Evolutionary conservation across 306 rosid genomes (phyloP), one percentile per base, ranked within the genome.

Genomic region (Inga oerstediana): DNA sequence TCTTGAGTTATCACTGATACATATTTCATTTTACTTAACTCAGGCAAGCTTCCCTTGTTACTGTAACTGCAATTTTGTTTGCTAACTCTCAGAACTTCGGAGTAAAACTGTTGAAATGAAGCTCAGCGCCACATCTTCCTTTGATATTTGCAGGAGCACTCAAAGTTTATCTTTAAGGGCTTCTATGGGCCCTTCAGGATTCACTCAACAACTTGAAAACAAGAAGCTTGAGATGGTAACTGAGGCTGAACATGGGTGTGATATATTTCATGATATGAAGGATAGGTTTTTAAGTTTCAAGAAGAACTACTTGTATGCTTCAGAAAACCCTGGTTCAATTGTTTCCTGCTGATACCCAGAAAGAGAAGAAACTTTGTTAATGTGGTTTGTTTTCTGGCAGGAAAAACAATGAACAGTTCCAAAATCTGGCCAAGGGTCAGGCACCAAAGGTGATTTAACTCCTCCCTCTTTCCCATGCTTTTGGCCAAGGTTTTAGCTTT

Each of bases 221-320:
- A 85, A 19, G 61, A 87, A 86, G 83, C 72, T 81, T 65, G 84
- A 81, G 85, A 79, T 80, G 48, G 74, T 80, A 67, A 74, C 81
- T 22, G 89, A 87, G 82, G 85, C 88, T 34, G 88, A 90, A 79
- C 80, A 87, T 49, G 87, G 82, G 10, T 58, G 78, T 27, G 87
- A 87, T 78, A 68, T 91, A 78, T 96, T 96, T 80, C 82, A 91
- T 79, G 87, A 80, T 56, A 78, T 96, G 85, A 92, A 91, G 79
- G 92, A 84, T 79, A 92, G 94, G 70, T 96, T 96, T 88, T 85
- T 92, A 14, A 86, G 85, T 82, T 96, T 96, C 81, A 96, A 96
- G 83, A 89, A 76, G 85, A 81, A 88, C 73, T 96, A 92, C 81
- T 46, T 86, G 99, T 96, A 90, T 87, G 95, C 58, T 61, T 61